Percentiles rank a stretch among this genome's conserved stretches.
Evolutionary conservation across 768 basidiomycete genomes (phyloP).

Genomic region (Asterophora lycoperdoides): DNA sequence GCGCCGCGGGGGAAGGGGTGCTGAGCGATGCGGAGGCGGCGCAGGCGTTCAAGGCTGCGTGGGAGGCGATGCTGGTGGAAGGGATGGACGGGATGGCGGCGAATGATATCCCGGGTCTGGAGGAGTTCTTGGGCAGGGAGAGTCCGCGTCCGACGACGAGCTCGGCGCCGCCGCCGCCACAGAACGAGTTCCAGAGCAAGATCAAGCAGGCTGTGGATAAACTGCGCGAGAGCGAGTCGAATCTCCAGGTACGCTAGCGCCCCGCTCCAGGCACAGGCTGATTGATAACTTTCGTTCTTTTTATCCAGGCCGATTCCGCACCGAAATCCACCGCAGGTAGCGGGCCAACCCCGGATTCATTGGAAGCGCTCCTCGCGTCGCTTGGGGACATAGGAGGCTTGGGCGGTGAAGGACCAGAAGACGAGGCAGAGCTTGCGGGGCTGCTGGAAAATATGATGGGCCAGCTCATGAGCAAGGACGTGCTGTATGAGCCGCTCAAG

Average conservation of each 20-base stretch:
- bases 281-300: not conserved
- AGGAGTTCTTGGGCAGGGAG: constrained; percentile 11
- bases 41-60: constrained; percentile 50
- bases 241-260: constrained; percentile 35
- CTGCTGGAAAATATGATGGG: constrained; percentile 81
- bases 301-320: constrained; percentile 19
- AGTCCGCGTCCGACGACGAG: not conserved
- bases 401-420: constrained; percentile 28
- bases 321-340: constrained; percentile 15
- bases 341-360: constrained; percentile 27
- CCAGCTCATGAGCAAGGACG: constrained; percentile 75
- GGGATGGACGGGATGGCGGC: constrained; percentile 45
- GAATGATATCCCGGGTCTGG: constrained; percentile 17
- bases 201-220: constrained; percentile 71
- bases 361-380: constrained; percentile 52
- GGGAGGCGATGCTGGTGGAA: constrained; percentile 69
- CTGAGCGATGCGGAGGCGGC: constrained; percentile 27
- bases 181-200: constrained; percentile 58
- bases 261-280: constrained; percentile 7
- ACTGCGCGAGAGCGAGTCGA: constrained; percentile 61
- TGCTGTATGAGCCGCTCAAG: constrained; percentile 83
- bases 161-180: not conserved
- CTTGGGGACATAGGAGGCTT: constrained; percentile 38
- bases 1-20: constrained; percentile 19
- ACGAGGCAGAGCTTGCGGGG: constrained; percentile 54